These are phyloP conservation scores for Arabidopsis arenosa DNA, from an alignment of 345 rosid genomes.

Conservation along the genomic window DNA sequence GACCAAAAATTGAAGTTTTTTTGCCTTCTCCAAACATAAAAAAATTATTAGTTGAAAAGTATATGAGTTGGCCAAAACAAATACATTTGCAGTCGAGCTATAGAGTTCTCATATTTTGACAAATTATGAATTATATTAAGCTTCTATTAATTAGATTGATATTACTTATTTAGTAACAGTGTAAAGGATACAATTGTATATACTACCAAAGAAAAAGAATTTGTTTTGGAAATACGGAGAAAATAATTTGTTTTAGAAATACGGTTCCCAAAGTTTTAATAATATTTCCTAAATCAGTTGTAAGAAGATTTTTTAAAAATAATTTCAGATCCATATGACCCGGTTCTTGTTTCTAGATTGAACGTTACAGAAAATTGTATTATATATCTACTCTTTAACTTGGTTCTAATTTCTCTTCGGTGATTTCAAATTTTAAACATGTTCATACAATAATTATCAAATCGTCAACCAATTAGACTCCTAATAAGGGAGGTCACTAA, in stretches of 20 bases:
- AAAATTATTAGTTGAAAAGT: too few species aligned
- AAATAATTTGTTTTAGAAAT: neutral
- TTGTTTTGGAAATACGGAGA: too few species aligned
- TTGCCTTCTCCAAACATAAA: neutral
- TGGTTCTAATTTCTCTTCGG: neutral
- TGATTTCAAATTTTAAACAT: neutral
- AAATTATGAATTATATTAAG: neutral
- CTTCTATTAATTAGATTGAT: neutral
- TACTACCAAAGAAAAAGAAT: neutral
- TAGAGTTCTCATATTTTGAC: neutral
- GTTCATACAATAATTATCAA: neutral
- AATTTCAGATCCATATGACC: too few species aligned
- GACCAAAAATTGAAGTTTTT: neutral
- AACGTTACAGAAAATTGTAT: neutral
- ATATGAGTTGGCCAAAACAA: too few species aligned
- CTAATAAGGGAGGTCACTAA: neutral
- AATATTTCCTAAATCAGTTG: neutral
- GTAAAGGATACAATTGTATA: neutral
- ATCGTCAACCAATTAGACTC: slow-evolving; percentile 8
- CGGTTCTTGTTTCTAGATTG: neutral
- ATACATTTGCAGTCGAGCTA: too few species aligned
- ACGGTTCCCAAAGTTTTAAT: neutral
- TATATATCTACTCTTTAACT: neutral
- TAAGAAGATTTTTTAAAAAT: neutral
- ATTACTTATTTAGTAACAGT: neutral